phyloP scores from a whole-genome alignment of 257 asterid genomes.

The Cordia subcordata region DNA sequence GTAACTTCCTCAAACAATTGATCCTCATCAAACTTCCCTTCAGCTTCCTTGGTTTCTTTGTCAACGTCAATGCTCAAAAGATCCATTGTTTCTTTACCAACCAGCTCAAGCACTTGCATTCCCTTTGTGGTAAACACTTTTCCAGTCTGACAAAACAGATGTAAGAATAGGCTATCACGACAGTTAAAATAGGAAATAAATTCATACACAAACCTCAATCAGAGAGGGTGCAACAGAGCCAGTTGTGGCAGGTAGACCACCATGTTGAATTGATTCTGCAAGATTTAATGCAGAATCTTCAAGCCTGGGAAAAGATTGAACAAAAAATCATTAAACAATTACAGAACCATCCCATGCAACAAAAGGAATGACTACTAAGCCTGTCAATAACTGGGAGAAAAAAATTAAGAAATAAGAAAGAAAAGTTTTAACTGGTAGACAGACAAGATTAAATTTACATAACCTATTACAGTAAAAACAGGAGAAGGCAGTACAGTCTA shows the following conservation, averaged over 20 bases:
- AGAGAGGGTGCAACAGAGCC: constrained; percentile 75
- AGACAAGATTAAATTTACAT: too few relatives aligned
- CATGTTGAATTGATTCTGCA: constrained; percentile 76
- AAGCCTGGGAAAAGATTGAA: constrained; percentile 46
- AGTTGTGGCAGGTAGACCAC: constrained; percentile 47
- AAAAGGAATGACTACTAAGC: background rate
- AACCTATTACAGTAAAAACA: too few relatives aligned
- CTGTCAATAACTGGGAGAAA: background rate
- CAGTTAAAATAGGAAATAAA: constrained; percentile 7
- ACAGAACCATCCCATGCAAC: background rate
- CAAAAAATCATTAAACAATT: background rate
- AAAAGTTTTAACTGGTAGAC: too few relatives aligned
- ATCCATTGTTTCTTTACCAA: constrained; percentile 95
- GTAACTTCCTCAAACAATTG: constrained; percentile 76
- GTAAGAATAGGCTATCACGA: constrained; percentile 15
- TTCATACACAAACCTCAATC: constrained; percentile 52
- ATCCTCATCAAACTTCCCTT: constrained; percentile 55
- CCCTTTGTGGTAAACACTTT: constrained; percentile 86
- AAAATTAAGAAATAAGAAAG: too few relatives aligned
- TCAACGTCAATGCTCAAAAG: constrained; percentile 71
- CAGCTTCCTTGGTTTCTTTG: constrained; percentile 31
- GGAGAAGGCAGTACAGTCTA: too few relatives aligned
- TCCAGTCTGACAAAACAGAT: constrained; percentile 56
- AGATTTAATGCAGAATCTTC: constrained; percentile 71
- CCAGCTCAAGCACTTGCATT: constrained; percentile 87